Percentiles rank a stretch among this genome's conserved stretches.
Evolutionary conservation across 2,329 filamentous ascomycete genomes (phyloP).

Genomic region (Graphilbum ipis-grandicollis): DNA sequence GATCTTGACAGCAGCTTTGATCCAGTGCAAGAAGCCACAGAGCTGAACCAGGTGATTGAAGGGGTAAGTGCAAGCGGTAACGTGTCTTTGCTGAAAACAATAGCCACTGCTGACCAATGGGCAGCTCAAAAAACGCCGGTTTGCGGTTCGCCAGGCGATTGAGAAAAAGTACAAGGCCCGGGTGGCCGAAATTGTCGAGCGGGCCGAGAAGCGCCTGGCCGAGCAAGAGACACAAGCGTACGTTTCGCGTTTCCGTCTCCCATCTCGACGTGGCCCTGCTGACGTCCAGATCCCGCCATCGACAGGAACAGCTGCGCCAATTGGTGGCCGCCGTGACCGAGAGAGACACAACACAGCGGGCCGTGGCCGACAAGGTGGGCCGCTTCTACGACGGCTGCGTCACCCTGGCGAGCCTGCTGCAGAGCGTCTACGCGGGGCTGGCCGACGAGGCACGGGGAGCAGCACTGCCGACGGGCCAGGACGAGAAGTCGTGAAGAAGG

Average conservation of each 20-base stretch:
- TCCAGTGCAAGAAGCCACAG: conserved; percentile 7
- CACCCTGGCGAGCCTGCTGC: conserved; percentile 8
- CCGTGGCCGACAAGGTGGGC: conserved; percentile 8
- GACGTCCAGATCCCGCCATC: conserved; percentile 1
- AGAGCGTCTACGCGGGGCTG: conserved; percentile 9
- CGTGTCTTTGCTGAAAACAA: too few species aligned
- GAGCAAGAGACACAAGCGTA: conserved; percentile 5
- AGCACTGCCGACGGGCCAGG: neutral
- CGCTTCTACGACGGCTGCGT: conserved; percentile 9
- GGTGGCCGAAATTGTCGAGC: conserved; percentile 9
- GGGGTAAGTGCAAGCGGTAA: conserved; percentile 4
- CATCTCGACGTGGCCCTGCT: neutral
- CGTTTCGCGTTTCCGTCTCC: neutral
- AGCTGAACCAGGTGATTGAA: conserved; percentile 8
- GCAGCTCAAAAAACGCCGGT: conserved; percentile 10
- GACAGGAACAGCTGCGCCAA: conserved; percentile 6
- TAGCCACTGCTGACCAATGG: too few species aligned
- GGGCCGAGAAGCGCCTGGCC: conserved; percentile 6
- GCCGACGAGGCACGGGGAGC: conserved; percentile 8
- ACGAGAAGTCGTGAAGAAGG: neutral
- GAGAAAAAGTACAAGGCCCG: conserved; percentile 7
- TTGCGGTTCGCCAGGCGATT: conserved; percentile 8
- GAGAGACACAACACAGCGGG: conserved; percentile 10
- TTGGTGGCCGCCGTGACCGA: conserved; percentile 8
- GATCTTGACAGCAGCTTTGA: conserved; percentile 3